These are phyloP conservation scores for Candida gigantensis DNA, from an alignment of 1,139 yeast genomes.

Conservation along the genomic window DNA sequence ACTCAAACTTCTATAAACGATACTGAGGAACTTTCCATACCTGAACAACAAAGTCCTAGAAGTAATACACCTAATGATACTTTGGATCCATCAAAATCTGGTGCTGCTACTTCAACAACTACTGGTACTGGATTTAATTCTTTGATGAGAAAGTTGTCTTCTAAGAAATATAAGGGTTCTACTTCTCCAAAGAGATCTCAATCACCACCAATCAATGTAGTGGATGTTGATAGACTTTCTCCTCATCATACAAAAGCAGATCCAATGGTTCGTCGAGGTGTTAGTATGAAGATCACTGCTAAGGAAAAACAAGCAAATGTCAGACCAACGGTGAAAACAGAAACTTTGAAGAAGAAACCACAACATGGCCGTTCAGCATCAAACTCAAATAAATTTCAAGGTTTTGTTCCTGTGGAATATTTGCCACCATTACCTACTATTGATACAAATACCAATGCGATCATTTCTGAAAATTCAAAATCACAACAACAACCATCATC, in stretches of 20 bases:
- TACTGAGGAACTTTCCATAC: constrained; percentile 16
- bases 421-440: constrained; percentile 52
- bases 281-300: constrained; percentile 62
- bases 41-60: constrained; percentile 39
- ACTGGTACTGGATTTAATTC: constrained; percentile 37
- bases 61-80: constrained; percentile 27
- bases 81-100: constrained; percentile 33
- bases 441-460: constrained; percentile 31
- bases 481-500: constrained; percentile 5
- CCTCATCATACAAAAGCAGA: constrained; percentile 27
- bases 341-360: constrained; percentile 6
- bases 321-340: constrained; percentile 14
- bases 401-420: constrained; percentile 48
- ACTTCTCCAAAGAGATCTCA: constrained; percentile 18
- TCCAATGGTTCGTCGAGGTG: constrained; percentile 61
- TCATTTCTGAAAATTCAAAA: constrained; percentile 16
- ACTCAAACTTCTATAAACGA: constrained; percentile 20
- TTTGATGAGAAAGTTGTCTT: constrained; percentile 40
- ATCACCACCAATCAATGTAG: constrained; percentile 13
- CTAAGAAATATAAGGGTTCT: constrained; percentile 30
- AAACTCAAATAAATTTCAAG: constrained; percentile 32
- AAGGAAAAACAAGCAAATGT: constrained; percentile 45
- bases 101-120: constrained; percentile 26
- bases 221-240: constrained; percentile 7
- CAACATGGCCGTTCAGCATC: constrained; percentile 31